These are phyloP conservation scores for Penstemon davidsonii DNA, from an alignment of 257 asterid genomes.

Conservation along the genomic window DNA sequence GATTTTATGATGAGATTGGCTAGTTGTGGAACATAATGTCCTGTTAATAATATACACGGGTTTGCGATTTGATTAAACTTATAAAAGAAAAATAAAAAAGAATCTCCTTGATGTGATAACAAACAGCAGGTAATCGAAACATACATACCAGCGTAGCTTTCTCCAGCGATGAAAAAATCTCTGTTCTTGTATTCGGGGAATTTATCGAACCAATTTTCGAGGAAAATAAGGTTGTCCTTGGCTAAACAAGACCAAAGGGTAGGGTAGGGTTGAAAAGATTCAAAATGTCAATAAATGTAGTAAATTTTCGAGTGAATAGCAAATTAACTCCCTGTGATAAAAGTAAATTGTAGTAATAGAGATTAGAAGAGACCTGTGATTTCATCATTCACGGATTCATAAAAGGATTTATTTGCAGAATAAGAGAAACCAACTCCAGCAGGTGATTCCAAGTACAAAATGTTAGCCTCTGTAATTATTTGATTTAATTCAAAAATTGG, in stretches of 20 bases:
- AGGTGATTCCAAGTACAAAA: conserved; percentile 60
- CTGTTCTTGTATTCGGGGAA: conserved; percentile 44
- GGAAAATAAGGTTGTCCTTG: conserved; percentile 52
- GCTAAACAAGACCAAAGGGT: conserved; percentile 30
- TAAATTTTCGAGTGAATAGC: too few relatives aligned
- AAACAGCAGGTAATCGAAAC: neutral
- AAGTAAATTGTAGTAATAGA: too few relatives aligned
- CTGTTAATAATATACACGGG: conserved; percentile 32
- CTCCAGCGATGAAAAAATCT: conserved; percentile 51
- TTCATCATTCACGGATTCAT: conserved; percentile 41
- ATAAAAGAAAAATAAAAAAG: neutral
- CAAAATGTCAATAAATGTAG: neutral
- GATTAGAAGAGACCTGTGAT: conserved; percentile 59
- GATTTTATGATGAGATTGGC: conserved; percentile 45
- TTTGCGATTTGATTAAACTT: neutral
- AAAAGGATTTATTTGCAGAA: conserved; percentile 49
- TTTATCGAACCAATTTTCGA: conserved; percentile 48
- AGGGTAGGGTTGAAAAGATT: neutral
- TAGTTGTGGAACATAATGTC: conserved; percentile 59
- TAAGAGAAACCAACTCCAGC: conserved; percentile 65
- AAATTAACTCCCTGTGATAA: too few relatives aligned
- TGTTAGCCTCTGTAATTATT: conserved; percentile 40
- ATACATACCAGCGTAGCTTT: conserved; percentile 57
- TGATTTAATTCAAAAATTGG: neutral
- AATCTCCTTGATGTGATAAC: neutral